These are phyloP conservation scores for Saxophila tyrrhenica DNA, from an alignment of 495 filamentous ascomycete genomes.

Conservation along the genomic window DNA sequence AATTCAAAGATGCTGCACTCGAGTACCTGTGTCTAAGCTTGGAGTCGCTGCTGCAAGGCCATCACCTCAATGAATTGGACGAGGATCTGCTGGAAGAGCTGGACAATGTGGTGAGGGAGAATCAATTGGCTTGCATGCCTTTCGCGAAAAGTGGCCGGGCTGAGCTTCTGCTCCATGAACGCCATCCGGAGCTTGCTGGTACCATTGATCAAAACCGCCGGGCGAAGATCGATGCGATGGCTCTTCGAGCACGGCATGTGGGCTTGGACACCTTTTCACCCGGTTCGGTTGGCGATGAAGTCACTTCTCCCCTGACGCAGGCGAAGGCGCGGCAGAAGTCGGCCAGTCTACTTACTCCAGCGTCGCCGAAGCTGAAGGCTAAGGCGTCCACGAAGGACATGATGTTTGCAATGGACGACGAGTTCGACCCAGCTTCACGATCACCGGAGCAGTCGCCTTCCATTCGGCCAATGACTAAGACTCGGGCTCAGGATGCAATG, in stretches of 20 bases:
- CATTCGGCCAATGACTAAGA: conserved; percentile 7
- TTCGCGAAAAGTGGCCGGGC: conserved; percentile 64
- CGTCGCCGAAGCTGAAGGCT: conserved; percentile 47
- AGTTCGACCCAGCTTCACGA: conserved; percentile 25
- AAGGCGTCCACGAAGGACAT: conserved; percentile 60
- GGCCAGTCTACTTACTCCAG: background rate
- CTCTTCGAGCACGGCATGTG: conserved; percentile 41
- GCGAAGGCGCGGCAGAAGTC: conserved; percentile 9
- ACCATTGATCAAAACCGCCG: conserved; percentile 42
- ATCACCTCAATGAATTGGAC: conserved; percentile 76
- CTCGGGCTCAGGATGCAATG: conserved; percentile 5
- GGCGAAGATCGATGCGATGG: conserved; percentile 47
- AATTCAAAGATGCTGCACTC: conserved; percentile 78
- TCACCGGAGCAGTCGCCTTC: conserved; percentile 9
- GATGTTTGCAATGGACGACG: conserved; percentile 95
- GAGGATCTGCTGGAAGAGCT: conserved; percentile 68
- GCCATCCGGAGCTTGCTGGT: conserved; percentile 53
- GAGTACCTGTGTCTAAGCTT: conserved; percentile 88
- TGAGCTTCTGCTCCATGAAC: conserved; percentile 57
- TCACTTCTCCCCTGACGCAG: background rate
- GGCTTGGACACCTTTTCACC: conserved; percentile 9
- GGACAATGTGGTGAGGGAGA: conserved; percentile 64
- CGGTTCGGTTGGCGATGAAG: conserved; percentile 32
- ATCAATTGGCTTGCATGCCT: conserved; percentile 65
- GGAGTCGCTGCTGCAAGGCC: conserved; percentile 80